phyloP scores from a whole-genome alignment of 192 early-diverging fungal genomes.

The Coemansia sp. region DNA sequence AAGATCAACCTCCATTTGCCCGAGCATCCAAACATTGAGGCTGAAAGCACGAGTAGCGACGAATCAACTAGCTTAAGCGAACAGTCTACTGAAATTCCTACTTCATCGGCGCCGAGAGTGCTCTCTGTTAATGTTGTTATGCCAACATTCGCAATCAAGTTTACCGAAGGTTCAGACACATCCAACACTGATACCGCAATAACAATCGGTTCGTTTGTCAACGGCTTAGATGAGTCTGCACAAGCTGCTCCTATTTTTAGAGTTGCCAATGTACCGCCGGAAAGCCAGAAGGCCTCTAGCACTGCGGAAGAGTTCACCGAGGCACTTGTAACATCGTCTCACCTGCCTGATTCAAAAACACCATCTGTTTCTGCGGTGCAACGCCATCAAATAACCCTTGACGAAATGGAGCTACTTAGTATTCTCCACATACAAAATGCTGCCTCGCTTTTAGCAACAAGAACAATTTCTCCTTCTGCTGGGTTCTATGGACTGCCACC shows the following conservation, averaged over 20 bases:
- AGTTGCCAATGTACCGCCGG: background rate
- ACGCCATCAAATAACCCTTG: slow-evolving; percentile 27
- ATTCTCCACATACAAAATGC: slow-evolving; percentile 14
- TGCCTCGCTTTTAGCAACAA: background rate
- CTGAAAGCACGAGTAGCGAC: background rate
- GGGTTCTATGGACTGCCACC: background rate
- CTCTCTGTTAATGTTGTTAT: slow-evolving; percentile 41
- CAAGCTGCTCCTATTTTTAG: slow-evolving; percentile 9
- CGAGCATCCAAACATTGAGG: background rate
- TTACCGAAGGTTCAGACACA: slow-evolving; percentile 26
- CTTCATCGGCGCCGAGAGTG: slow-evolving; percentile 35
- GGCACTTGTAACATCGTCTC: background rate
- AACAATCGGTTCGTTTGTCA: slow-evolving; percentile 19
- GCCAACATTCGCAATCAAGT: slow-evolving; percentile 37
- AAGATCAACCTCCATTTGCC: background rate
- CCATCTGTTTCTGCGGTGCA: background rate
- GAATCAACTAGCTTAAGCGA: background rate
- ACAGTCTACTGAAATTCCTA: slow-evolving; percentile 2
- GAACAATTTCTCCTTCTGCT: background rate
- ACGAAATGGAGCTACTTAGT: slow-evolving; percentile 30
- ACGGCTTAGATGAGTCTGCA: background rate
- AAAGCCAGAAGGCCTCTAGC: background rate
- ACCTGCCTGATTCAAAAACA: background rate
- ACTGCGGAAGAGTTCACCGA: background rate
- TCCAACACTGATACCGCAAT: slow-evolving; percentile 22